Evolutionary conservation across 2,329 filamentous ascomycete species (phyloP).

Genomic region (Penicillium sp.): DNA sequence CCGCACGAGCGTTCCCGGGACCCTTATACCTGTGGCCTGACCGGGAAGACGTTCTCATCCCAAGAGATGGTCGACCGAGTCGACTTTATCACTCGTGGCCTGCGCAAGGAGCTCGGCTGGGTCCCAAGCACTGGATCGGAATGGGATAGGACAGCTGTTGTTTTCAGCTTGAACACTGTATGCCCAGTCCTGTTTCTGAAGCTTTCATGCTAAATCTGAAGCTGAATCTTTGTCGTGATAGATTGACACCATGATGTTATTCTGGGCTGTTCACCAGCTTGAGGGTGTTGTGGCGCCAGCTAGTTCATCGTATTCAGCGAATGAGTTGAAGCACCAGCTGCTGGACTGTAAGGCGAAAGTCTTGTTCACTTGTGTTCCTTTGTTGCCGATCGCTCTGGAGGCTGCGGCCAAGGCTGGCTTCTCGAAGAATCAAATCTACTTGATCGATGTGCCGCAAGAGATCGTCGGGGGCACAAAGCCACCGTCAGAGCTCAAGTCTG

Average conservation of each 20-base stretch:
- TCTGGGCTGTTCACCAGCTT: conserved; percentile 72
- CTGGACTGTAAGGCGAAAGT: conserved; percentile 67
- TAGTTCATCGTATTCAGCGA: conserved; percentile 70
- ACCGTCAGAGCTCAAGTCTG: conserved; percentile 56
- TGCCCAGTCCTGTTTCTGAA: conserved; percentile 22
- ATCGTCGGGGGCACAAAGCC: conserved; percentile 49
- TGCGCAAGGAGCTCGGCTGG: conserved; percentile 72
- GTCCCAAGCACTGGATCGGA: conserved; percentile 68
- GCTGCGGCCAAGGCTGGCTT: conserved; percentile 66
- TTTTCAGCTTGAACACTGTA: conserved; percentile 79
- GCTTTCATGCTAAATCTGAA: background rate
- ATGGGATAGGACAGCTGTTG: conserved; percentile 76
- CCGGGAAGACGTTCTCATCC: conserved; percentile 65
- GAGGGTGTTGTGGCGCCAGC: conserved; percentile 72
- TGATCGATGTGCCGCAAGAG: conserved; percentile 65
- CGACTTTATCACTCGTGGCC: conserved; percentile 65
- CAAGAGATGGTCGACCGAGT: conserved; percentile 65
- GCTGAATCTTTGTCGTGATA: conserved; percentile 29
- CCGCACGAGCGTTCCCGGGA: conserved; percentile 63
- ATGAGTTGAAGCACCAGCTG: conserved; percentile 71
- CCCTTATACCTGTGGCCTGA: conserved; percentile 77
- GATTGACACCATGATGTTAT: conserved; percentile 73
- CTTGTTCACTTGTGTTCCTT: conserved; percentile 69
- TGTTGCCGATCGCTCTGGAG: conserved; percentile 64
- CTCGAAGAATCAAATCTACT: conserved; percentile 63